Conservation (phyloP, 2,329 filamentous ascomycete genomes). For the Claviceps maximensis region DNA sequence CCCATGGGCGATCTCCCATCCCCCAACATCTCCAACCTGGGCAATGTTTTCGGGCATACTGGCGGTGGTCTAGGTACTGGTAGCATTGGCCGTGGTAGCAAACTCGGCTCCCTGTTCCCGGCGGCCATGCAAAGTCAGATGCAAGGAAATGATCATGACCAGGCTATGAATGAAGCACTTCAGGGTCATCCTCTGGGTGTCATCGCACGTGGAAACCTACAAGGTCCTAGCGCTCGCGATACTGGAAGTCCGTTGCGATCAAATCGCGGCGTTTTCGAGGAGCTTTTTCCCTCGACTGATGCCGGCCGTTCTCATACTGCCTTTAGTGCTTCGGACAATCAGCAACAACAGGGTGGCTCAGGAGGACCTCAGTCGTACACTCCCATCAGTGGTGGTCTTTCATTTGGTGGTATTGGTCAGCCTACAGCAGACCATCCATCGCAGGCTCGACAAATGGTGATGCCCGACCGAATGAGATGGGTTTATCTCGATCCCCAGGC, state of each 20-base stretch:
- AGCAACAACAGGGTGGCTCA: slow-evolving; percentile 20
- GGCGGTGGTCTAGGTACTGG: slow-evolving; percentile 44
- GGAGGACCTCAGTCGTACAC: slow-evolving; percentile 23
- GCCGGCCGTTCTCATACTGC: slow-evolving; percentile 19
- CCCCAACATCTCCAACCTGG: slow-evolving; percentile 53
- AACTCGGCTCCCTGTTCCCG: slow-evolving; percentile 78
- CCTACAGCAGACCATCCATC: slow-evolving; percentile 41
- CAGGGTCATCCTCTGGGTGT: slow-evolving; percentile 50
- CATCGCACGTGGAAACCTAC: slow-evolving; percentile 51
- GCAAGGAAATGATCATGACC: slow-evolving; percentile 58
- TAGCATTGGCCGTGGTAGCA: slow-evolving; percentile 63
- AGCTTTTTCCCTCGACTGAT: slow-evolving; percentile 32
- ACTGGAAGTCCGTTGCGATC: slow-evolving; percentile 45
- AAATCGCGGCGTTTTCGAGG: slow-evolving; percentile 42
- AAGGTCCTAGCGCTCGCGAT: slow-evolving; percentile 35
- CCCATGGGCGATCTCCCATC: slow-evolving; percentile 68
- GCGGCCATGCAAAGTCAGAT: slow-evolving; percentile 83
- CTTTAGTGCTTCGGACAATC: slow-evolving; percentile 26
- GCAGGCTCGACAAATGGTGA: slow-evolving; percentile 85
- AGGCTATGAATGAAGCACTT: slow-evolving; percentile 40
- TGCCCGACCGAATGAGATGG: slow-evolving; percentile 98
- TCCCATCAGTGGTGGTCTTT: slow-evolving; percentile 20
- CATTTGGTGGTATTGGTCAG: slow-evolving; percentile 24
- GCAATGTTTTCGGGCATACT: slow-evolving; percentile 55
- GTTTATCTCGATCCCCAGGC: slow-evolving; percentile 94